Percentiles rank a stretch among this genome's conserved stretches.
phyloP scores from a whole-genome alignment of 2,329 filamentous ascomycete species.

The Lecanosticta acicola region DNA sequence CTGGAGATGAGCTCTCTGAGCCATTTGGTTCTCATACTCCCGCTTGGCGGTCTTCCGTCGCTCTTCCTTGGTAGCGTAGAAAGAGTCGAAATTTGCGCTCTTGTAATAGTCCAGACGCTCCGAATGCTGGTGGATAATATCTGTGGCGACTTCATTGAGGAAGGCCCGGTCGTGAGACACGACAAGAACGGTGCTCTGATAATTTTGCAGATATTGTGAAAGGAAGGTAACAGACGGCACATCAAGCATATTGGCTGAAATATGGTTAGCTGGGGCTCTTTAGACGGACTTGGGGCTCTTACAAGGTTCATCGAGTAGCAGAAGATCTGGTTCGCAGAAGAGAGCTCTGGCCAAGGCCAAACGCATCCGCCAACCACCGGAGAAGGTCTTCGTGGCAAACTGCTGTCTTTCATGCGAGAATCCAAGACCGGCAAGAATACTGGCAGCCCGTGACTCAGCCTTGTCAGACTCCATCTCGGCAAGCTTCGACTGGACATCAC shows the following conservation, averaged over 20 bases:
- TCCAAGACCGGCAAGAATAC: constrained; percentile 91
- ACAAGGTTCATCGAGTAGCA: constrained; percentile 96
- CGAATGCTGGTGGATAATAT: constrained; percentile 98
- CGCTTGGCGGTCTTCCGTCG: constrained; percentile 92
- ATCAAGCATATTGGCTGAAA: constrained; percentile 83
- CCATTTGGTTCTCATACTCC: constrained; percentile 99
- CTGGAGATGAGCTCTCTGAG: constrained; percentile 83
- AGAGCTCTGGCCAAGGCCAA: constrained; percentile 87
- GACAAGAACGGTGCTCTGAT: constrained; percentile 90
- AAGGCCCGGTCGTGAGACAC: constrained; percentile 99
- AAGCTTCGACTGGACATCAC: constrained; percentile 85
- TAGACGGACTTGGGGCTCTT: neutral
- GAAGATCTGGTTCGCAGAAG: constrained; percentile 93
- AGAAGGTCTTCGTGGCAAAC: constrained; percentile 93
- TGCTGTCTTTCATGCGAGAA: constrained; percentile 93
- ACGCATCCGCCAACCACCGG: constrained; percentile 99
- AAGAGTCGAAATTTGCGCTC: constrained; percentile 89
- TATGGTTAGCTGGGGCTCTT: neutral
- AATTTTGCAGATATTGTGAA: constrained; percentile 86
- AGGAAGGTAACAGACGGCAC: constrained; percentile 99
- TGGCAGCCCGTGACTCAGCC: constrained; percentile 89
- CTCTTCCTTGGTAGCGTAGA: constrained; percentile 96
- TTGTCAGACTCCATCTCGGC: constrained; percentile 99
- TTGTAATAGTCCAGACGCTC: constrained; percentile 98
- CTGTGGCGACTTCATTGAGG: constrained; percentile 97